Conservation (phyloP, 345 rosid genomes). For the Aegle marmelos region DNA sequence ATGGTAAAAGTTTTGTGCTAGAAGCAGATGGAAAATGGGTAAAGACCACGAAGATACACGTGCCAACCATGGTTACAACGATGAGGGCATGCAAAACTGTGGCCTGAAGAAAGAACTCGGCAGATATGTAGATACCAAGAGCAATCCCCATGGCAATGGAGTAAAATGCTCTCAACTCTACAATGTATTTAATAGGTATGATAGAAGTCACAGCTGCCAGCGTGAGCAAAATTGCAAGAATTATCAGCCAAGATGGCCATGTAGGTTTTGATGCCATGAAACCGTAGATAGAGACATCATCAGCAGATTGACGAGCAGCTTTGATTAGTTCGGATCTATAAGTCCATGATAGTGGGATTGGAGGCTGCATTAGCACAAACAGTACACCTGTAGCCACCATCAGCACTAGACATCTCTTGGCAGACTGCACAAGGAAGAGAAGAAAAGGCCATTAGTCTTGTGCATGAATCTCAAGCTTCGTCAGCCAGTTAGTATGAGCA, state of each 20-base stretch:
- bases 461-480: not conserved
- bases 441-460: constrained; percentile 3
- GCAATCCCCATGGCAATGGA: constrained; percentile 84
- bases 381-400: constrained; percentile 87
- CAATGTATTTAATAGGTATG: constrained; percentile 84
- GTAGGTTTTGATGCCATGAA: constrained; percentile 90
- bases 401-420: constrained; percentile 86
- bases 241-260: constrained; percentile 99
- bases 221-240: constrained; percentile 75
- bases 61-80: constrained; percentile 77
- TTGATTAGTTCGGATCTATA: constrained; percentile 76
- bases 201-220: constrained; percentile 83
- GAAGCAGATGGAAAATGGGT: constrained; percentile 98
- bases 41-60: constrained; percentile 87
- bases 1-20: constrained; percentile 91
- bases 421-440: constrained; percentile 53
- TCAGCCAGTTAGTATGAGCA: not conserved
- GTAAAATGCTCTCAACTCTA: constrained; percentile 79
- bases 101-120: constrained; percentile 97
- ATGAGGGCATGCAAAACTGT: constrained; percentile 81
- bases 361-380: constrained; percentile 93
- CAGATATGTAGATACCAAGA: constrained; percentile 92
- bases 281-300: constrained; percentile 94
- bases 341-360: constrained; percentile 82
- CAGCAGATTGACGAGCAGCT: constrained; percentile 90